Base-by-base conservation (phyloP, 2,329 filamentous ascomycete species). In the Pleurostoma richardsiae region DNA sequence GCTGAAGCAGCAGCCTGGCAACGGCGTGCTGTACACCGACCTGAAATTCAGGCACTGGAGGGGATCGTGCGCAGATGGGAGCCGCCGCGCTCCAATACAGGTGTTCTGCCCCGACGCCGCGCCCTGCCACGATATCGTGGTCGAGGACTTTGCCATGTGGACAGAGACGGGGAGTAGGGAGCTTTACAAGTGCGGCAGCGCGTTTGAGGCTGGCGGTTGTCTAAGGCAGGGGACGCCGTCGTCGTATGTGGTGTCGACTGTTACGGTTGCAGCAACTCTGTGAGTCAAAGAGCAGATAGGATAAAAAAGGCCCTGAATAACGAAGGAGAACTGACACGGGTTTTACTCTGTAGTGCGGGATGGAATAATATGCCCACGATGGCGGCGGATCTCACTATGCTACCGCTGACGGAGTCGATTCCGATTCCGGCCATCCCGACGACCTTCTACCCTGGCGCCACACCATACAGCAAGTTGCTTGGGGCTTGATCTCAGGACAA, bases 41-140 rank as follows among this genome's bases (percentile, higher is more conserved):
- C 65, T 82, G 51, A 74, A 67, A 0, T 68, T 79, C 58, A 67
- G 57, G 33, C 74, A 78, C 60, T 81, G 77, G 78, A 74, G 71
- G 46, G 78, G 77, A 29, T 76, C 70, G 3, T 67, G 69, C 42
- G 59, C 65, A 4, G 63, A 78, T 49, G 77, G 76, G 11, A 57
- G 67, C 43, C 71, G 77, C 30, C 75, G 19, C 19, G 19, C 74
- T 0, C 76, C 77, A 2, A 67, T 82, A 52, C 72, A 74, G 48
- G 61, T 79, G 27, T 38, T 39, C 28, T 44, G 42, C 33, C 33
- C 38, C 3, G 42, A 44, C 27, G 26, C 27, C 4, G 42, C 39
- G 26, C 53, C 56, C 8, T 59, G 57, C 48, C 43, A 45, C 33
- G 48, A 44, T 19, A 41, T 58, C n/a, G 41, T 33, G 4, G 44